Evolutionary conservation across 2,329 filamentous ascomycete species (phyloP), one percentile per base, ranked within the genome.

Genomic region (Colletotrichum caudatum): DNA sequence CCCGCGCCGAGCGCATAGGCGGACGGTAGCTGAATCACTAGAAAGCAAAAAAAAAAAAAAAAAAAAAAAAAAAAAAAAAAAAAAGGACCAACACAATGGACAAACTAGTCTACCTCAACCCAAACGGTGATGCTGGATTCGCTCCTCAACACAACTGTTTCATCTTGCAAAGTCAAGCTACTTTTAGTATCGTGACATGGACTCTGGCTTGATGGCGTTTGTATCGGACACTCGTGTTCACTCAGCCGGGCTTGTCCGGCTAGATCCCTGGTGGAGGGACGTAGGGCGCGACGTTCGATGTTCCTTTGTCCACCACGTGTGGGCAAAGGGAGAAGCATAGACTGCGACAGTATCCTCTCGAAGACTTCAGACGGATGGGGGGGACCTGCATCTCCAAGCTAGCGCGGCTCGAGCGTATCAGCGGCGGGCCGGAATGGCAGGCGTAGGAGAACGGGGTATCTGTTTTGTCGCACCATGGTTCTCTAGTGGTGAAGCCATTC

Each of bases 1-100:
- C 61, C 72, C 18, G 60, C 46, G n/a, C 54, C 54, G 11, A 66
- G 57, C 51, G 44, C 68, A 61, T 73, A 66, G 51, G 62, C 9
- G n/a, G 48, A 20, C 29, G 46, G 39, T 56, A 48, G 29, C 39
- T 50, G 16, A 62, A 61, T 39, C n/a, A 56, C 29, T 56, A 69
- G 54, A 50, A 63, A 72, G 39, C 44, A 57, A 60, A 61, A 46
- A 60, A 44, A 62, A 44, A 44, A 44, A 20, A 18, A 44, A 7
- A 20, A 20, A 44, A 41, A 4, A 16, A 14, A 14, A 39, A 39
- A 14, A 39, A 39, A 14, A 39, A 39, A 3, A 39, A 39, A 3
- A 14, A 14, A 3, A 39, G 16, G 14, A 41, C 5, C 12, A 61
- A 26, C 33, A 56, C 23, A 54, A 53, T 51, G 57, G 41, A 68